phyloP scores from a whole-genome alignment of 2,329 filamentous ascomycete species.

The Penicillium italicum region DNA sequence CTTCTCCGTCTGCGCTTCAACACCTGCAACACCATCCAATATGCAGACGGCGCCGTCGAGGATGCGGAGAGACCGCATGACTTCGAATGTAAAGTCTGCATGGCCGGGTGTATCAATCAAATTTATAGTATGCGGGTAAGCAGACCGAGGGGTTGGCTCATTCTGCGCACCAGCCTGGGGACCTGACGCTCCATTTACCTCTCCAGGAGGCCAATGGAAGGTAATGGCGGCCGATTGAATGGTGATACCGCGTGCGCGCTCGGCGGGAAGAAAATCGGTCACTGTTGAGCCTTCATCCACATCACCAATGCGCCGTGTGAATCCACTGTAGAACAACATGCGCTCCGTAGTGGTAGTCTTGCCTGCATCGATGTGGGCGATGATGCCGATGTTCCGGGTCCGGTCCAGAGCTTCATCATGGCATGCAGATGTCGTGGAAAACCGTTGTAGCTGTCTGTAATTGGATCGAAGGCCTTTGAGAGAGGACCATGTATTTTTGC shows the following conservation, averaged over 20 bases:
- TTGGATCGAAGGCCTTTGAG: slow-evolving; percentile 4
- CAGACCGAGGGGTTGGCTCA: slow-evolving; percentile 49
- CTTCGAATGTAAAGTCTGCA: slow-evolving; percentile 96
- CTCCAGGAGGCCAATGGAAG: slow-evolving; percentile 76
- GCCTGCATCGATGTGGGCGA: slow-evolving; percentile 96
- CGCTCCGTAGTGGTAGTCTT: slow-evolving; percentile 99
- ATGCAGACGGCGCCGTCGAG: slow-evolving; percentile 91
- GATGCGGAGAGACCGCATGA: slow-evolving; percentile 81
- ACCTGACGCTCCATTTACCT: slow-evolving; percentile 14
- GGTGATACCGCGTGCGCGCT: slow-evolving; percentile 88
- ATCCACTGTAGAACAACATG: slow-evolving; percentile 95
- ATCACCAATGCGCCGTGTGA: slow-evolving; percentile 83
- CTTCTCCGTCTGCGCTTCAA: slow-evolving; percentile 94
- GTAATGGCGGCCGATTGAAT: slow-evolving; percentile 97
- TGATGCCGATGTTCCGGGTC: slow-evolving; percentile 95
- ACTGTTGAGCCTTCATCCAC: slow-evolving; percentile 96
- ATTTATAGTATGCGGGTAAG: slow-evolving; percentile 68
- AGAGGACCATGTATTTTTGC: slow-evolving; percentile 5
- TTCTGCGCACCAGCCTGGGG: slow-evolving; percentile 32
- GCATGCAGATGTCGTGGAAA: slow-evolving; percentile 27
- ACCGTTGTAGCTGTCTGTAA: slow-evolving; percentile 16
- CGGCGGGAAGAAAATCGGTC: slow-evolving; percentile 92
- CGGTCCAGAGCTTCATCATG: slow-evolving; percentile 48
- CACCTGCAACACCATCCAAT: slow-evolving; percentile 85
- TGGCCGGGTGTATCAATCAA: slow-evolving; percentile 96